Conservation (phyloP, 331 rosid species). For the Prunus yedoensis region DNA sequence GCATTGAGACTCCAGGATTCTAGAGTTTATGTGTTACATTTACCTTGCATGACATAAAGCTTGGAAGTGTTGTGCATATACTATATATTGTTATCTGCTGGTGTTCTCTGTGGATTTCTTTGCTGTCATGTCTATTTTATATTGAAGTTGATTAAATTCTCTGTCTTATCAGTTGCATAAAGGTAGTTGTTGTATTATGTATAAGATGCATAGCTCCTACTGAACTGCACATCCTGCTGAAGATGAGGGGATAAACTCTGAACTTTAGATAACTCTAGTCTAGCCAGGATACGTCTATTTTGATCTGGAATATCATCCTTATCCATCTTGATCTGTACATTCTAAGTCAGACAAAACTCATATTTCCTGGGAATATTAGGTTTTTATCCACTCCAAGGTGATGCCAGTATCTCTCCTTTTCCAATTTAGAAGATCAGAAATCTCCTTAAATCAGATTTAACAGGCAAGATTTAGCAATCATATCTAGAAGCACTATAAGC, state of each 20-base stretch:
- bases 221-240: too few relatives aligned
- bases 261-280: background rate
- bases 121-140: conserved; percentile 4
- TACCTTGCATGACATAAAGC: conserved; percentile 1
- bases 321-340: conserved; percentile 5
- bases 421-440: background rate
- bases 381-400: conserved; percentile 20
- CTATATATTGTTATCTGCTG: background rate
- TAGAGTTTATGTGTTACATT: background rate
- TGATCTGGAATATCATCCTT: background rate
- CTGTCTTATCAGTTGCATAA: background rate
- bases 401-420: background rate
- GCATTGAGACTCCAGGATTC: background rate
- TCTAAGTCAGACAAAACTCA: background rate
- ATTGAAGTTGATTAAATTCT: conserved; percentile 3
- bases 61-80: background rate
- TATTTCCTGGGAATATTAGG: conserved; percentile 1
- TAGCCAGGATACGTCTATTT: background rate
- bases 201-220: too few relatives aligned
- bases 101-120: conserved; percentile 8
- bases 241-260: background rate
- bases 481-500: conserved; percentile 17
- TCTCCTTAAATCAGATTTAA: background rate
- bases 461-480: conserved; percentile 12
- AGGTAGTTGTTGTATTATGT: too few relatives aligned